Base-by-base conservation (phyloP, 2,329 filamentous ascomycete genomes). In the Paecilomyces formosus region DNA sequence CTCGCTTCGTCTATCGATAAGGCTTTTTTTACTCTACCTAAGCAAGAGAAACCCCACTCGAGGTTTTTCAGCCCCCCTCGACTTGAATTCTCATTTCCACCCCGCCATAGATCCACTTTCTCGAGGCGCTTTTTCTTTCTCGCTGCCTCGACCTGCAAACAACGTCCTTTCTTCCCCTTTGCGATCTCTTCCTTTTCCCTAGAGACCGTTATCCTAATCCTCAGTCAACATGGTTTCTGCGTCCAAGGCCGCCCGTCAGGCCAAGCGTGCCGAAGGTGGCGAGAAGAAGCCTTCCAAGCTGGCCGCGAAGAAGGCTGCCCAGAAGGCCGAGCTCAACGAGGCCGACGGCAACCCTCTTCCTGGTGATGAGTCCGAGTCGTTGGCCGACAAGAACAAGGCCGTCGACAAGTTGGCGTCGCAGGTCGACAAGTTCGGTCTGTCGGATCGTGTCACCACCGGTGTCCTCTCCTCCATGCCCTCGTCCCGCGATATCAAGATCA, bases 401-500 rank as follows among this genome's bases (percentile, higher is more conserved):
- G 87, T 97, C 64, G 89, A 92, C 81, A 92, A 92, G 74, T 84
- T 99, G 66, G 87, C 89, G 52, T 83, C 92, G 57, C 95, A 99
- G 81, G 89, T 96, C 84, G 94, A 99, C 80, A 90, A 96, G 80
- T 86, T 96, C 74, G 94, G 94, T 71, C 83, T 99, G 65, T 97
- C 94, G 13, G 94, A 99, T 78, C 89, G 94, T 76, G 94, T 99
- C 76, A 99, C 95, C 61, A 99, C 94, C 61, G 94, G 94, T 85
- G 94, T 99, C 58, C 82, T 99, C 62, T 83, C 92, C 39, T 99
- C 94, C 52, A 85, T 93, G 63, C 78, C 84, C 63, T 82, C 89
- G 66, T 95, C 89, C 80, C 89, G 90, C 78, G 94, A 99, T 78
- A 91, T 96, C 77, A 99, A 99, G 83, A 94, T 99, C 75, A 96